Evolutionary conservation across 2,329 filamentous ascomycete genomes (phyloP).

Genomic region (Monilinia fructicola): DNA sequence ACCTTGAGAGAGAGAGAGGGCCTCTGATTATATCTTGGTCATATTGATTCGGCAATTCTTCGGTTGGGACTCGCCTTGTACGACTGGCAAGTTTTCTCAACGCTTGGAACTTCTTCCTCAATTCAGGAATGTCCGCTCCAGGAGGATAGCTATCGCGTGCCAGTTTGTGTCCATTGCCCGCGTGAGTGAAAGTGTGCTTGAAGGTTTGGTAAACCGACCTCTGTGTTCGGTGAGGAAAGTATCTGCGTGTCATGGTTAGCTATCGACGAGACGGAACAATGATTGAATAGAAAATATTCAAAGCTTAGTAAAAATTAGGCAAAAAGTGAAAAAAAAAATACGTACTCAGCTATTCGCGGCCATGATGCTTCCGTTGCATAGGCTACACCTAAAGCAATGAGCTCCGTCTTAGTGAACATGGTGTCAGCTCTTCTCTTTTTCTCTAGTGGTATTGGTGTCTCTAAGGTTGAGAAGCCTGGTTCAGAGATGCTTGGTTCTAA

Average conservation of each 20-base stretch:
- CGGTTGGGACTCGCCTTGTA: background rate
- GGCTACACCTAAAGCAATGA: background rate
- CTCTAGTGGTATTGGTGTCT: background rate
- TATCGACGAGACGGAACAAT: background rate
- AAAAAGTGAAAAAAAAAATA: background rate
- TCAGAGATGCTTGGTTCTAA: background rate
- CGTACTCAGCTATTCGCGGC: background rate
- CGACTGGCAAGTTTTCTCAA: background rate
- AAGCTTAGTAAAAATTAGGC: background rate
- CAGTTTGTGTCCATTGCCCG: background rate
- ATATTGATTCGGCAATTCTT: background rate
- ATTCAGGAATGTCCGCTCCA: background rate
- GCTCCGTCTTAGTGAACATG: background rate
- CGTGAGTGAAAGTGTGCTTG: background rate
- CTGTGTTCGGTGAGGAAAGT: background rate
- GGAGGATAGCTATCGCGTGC: background rate
- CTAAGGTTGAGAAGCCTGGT: background rate
- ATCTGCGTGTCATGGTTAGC: background rate
- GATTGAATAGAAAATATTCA: background rate
- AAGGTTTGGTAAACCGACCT: background rate
- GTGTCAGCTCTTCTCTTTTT: background rate
- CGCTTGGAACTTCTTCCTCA: background rate
- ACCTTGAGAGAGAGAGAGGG: background rate
- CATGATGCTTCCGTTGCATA: background rate
- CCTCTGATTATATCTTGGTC: background rate